These are phyloP conservation scores for Austroboletus eburneus DNA, from an alignment of 768 basidiomycete genomes.

Conservation along the genomic window DNA sequence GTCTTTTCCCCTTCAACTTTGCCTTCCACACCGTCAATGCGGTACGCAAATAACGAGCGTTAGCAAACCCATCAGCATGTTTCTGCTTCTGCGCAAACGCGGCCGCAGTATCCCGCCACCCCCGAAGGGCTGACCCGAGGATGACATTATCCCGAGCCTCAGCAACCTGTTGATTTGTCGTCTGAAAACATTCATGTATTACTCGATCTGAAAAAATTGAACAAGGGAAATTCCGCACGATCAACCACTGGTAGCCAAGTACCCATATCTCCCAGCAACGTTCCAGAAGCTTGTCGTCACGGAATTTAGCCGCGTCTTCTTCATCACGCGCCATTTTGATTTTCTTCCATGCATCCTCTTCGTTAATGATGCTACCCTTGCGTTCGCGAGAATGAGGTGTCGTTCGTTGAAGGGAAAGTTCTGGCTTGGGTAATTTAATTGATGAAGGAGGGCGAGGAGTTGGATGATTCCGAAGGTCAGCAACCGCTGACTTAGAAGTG, in stretches of 20 bases:
- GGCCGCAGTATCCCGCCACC: slow-evolving; percentile 50
- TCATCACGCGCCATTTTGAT: slow-evolving; percentile 69
- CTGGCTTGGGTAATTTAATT: slow-evolving; percentile 27
- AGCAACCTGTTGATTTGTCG: slow-evolving; percentile 64
- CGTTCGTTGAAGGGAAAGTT: slow-evolving; percentile 14
- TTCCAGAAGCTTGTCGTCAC: slow-evolving; percentile 57
- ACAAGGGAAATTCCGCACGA: slow-evolving; percentile 43
- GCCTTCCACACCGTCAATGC: slow-evolving; percentile 51
- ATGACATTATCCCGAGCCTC: slow-evolving; percentile 66
- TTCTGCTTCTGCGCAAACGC: slow-evolving; percentile 37
- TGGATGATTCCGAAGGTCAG: slow-evolving; percentile 11
- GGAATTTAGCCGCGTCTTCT: slow-evolving; percentile 64
- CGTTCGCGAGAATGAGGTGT: slow-evolving; percentile 33
- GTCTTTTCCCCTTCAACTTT: slow-evolving; percentile 50
- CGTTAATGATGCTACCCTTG: slow-evolving; percentile 51
- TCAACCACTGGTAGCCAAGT: slow-evolving; percentile 66
- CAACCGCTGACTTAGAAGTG: slow-evolving; percentile 12
- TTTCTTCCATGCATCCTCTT: slow-evolving; percentile 76
- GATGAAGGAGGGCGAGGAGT: slow-evolving; percentile 25
- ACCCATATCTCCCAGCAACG: slow-evolving; percentile 77
- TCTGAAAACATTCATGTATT: slow-evolving; percentile 38
- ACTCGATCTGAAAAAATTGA: slow-evolving; percentile 13
- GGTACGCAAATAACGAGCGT: slow-evolving; percentile 40
- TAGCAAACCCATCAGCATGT: slow-evolving; percentile 42
- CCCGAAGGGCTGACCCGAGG: slow-evolving; percentile 52